Evolutionary conservation across 2,329 filamentous ascomycete species (phyloP).

Genomic region (Clonostachys sp.): DNA sequence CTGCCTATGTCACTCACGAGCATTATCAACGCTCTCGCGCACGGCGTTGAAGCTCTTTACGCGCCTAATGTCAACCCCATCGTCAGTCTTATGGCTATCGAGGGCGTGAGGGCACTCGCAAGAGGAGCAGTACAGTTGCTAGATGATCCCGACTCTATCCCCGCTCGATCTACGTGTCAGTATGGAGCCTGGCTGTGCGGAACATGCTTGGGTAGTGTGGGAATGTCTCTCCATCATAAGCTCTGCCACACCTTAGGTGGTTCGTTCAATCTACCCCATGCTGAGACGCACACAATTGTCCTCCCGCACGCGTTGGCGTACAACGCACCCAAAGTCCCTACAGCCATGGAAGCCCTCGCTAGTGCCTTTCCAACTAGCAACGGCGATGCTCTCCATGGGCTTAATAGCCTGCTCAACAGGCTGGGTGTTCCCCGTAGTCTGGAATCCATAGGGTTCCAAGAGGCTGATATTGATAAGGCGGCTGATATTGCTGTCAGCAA

Average conservation of each 20-base stretch:
- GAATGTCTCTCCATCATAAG: constrained; percentile 65
- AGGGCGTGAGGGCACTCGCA: constrained; percentile 50
- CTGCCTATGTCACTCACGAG: constrained; percentile 46
- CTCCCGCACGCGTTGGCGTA: constrained; percentile 60
- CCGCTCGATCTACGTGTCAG: constrained; percentile 39
- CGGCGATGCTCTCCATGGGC: constrained; percentile 51
- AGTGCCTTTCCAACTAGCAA: constrained; percentile 48
- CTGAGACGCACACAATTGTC: constrained; percentile 60
- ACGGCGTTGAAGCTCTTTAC: constrained; percentile 55
- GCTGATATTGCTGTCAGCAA: constrained; percentile 53
- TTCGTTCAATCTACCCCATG: constrained; percentile 58
- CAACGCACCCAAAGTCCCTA: constrained; percentile 50
- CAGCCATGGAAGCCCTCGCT: constrained; percentile 47
- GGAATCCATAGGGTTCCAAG: constrained; percentile 53
- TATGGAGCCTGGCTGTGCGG: constrained; percentile 65
- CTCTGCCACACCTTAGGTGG: constrained; percentile 62
- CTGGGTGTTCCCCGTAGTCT: constrained; percentile 47
- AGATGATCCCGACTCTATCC: constrained; percentile 30
- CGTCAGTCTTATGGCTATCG: constrained; percentile 50
- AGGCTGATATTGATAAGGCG: constrained; percentile 53
- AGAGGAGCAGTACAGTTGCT: constrained; percentile 47
- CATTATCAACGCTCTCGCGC: constrained; percentile 62
- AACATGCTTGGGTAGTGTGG: constrained; percentile 51
- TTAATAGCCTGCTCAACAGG: constrained; percentile 51
- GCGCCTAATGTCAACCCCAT: constrained; percentile 57